Conservation (phyloP, 768 basidiomycete genomes). For the Podaxis sp. region DNA sequence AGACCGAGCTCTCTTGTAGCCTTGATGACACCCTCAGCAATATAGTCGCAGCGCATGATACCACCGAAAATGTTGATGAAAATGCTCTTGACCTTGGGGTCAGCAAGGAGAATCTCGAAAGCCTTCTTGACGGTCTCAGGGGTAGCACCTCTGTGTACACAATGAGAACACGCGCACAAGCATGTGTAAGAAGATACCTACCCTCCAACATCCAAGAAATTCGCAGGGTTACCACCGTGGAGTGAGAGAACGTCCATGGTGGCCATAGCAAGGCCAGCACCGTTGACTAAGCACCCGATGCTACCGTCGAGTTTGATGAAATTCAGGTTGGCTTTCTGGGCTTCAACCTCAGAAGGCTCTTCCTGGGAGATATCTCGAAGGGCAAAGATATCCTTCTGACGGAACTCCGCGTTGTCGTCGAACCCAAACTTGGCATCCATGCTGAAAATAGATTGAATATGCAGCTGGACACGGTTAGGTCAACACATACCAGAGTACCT, state of each 20-base stretch:
- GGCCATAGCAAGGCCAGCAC: constrained; percentile 98
- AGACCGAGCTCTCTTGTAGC: constrained; percentile 91
- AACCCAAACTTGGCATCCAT: constrained; percentile 99
- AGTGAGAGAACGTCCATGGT: constrained; percentile 99
- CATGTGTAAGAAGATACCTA: constrained; percentile 28
- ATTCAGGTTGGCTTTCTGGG: constrained; percentile 93
- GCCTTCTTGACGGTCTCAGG: constrained; percentile 99
- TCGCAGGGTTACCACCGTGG: constrained; percentile 95
- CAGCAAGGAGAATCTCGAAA: constrained; percentile 89
- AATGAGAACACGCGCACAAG: constrained; percentile 12
- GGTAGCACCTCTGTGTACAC: constrained; percentile 76
- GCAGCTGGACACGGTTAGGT: neutral
- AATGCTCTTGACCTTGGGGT: constrained; percentile 94
- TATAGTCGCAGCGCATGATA: constrained; percentile 99
- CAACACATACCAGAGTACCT: constrained; percentile 82
- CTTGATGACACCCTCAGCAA: constrained; percentile 97
- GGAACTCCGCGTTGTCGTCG: constrained; percentile 99
- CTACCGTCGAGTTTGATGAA: constrained; percentile 99
- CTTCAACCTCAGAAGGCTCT: constrained; percentile 96
- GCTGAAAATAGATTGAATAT: constrained; percentile 39
- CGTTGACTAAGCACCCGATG: constrained; percentile 97
- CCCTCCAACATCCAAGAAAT: constrained; percentile 99
- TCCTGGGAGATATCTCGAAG: constrained; percentile 94
- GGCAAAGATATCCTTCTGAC: constrained; percentile 85
- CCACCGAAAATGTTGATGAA: constrained; percentile 99